These are phyloP conservation scores for Fomitopsis pulvina DNA, from an alignment of 768 basidiomycete species.

Conservation along the genomic window DNA sequence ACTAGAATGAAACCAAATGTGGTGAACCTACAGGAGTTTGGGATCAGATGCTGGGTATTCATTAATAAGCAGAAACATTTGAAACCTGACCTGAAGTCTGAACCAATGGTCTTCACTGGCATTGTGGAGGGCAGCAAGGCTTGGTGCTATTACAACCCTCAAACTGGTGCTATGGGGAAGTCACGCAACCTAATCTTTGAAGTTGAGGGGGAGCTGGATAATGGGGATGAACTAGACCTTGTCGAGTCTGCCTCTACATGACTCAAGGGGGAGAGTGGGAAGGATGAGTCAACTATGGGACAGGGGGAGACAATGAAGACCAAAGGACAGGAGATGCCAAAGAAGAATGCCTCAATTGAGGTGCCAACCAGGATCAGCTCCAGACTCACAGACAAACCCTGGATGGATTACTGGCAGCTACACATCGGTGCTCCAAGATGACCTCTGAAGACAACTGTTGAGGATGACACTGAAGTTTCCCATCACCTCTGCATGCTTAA, in stretches of 20 bases:
- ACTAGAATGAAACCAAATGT: slow-evolving; percentile 19
- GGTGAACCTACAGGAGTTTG: slow-evolving; percentile 16
- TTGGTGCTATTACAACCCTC: slow-evolving; percentile 10
- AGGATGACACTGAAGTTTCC: not conserved
- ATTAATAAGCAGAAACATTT: slow-evolving; percentile 1
- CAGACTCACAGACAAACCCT: not conserved
- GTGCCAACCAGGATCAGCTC: not conserved
- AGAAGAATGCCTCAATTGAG: not conserved
- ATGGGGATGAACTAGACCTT: not conserved
- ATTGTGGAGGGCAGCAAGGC: slow-evolving; percentile 16
- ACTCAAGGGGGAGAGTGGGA: no score
- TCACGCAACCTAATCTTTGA: slow-evolving; percentile 4
- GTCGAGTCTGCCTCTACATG: not conserved
- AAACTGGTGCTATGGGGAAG: not conserved
- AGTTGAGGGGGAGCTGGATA: not conserved
- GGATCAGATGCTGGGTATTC: slow-evolving; percentile 12
- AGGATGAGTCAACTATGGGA: no score
- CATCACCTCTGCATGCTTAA: not conserved
- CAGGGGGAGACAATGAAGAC: not conserved
- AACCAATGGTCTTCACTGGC: slow-evolving; percentile 17
- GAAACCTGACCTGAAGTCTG: slow-evolving; percentile 11
- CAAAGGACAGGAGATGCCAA: not conserved
- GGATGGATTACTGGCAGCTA: slow-evolving; percentile 3
- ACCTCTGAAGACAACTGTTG: not conserved
- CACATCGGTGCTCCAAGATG: no score